These are phyloP conservation scores for Wickerhamiella azymoides DNA, from an alignment of 805 yeast genomes.

Conservation along the genomic window DNA sequence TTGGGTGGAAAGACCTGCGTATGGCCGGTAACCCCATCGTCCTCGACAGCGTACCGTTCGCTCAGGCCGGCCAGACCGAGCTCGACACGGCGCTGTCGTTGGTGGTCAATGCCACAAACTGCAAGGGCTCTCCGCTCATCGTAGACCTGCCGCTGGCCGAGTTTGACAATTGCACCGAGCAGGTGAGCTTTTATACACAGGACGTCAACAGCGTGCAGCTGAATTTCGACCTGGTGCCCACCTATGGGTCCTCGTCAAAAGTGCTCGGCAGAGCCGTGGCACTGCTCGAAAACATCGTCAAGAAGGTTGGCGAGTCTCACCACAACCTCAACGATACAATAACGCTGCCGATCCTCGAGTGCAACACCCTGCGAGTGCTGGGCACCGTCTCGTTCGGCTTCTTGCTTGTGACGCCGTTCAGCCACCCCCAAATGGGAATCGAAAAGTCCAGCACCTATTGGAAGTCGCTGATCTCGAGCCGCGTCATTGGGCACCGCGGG, in stretches of 20 bases:
- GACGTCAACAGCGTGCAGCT: constrained; percentile 32
- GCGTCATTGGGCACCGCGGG: constrained; percentile 94
- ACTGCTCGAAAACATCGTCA: constrained; percentile 42
- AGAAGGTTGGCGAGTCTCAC: constrained; percentile 22
- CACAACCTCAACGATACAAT: constrained; percentile 51
- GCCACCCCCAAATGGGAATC: constrained; percentile 53
- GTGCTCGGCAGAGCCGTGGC: constrained; percentile 80
- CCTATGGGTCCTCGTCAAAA: constrained; percentile 38
- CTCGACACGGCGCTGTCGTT: constrained; percentile 78
- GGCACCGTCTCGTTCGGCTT: constrained; percentile 71
- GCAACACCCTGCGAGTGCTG: constrained; percentile 54
- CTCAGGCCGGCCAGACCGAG: constrained; percentile 67
- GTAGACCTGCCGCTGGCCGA: constrained; percentile 78
- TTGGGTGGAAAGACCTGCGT: constrained; percentile 76
- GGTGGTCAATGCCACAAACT: constrained; percentile 35
- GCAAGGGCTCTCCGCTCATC: constrained; percentile 40
- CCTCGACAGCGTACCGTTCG: constrained; percentile 57
- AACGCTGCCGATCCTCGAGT: constrained; percentile 65
- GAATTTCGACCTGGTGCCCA: constrained; percentile 79
- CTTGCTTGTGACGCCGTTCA: constrained; percentile 55
- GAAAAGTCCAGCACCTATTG: constrained; percentile 67
- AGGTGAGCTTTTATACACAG: constrained; percentile 56
- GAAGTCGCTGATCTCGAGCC: constrained; percentile 75
- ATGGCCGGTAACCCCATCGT: constrained; percentile 44
- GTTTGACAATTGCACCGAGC: constrained; percentile 43